Percentiles rank a stretch among this genome's conserved stretches.
Conservation (phyloP, 441 rosid genomes). For the Arabidopsis hybrid region DNA sequence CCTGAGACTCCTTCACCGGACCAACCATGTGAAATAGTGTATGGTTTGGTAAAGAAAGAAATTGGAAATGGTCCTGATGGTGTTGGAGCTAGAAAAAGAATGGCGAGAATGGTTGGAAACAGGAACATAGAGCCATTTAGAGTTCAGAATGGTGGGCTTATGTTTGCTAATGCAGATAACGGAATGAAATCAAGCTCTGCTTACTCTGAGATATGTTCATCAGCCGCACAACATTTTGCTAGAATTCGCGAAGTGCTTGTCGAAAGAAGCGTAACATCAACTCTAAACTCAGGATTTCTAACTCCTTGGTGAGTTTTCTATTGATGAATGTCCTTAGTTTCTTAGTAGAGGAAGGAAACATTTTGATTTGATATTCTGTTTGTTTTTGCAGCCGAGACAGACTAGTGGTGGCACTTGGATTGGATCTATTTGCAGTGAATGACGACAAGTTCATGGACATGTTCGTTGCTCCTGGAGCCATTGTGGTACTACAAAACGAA, state of each 20-base stretch:
- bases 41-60: constrained; percentile 70
- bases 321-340: neutral
- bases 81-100: constrained; percentile 75
- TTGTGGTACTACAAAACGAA: constrained; percentile 72
- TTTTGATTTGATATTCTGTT: constrained; percentile 12
- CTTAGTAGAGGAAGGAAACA: neutral
- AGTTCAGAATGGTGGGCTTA: constrained; percentile 56
- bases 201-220: constrained; percentile 86
- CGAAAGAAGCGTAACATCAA: constrained; percentile 87
- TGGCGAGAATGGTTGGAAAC: constrained; percentile 66
- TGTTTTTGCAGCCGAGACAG: constrained; percentile 66
- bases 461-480: constrained; percentile 94
- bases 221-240: constrained; percentile 94
- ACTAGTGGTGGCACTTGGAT: constrained; percentile 72
- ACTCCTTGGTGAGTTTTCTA: constrained; percentile 81
- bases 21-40: constrained; percentile 69
- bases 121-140: constrained; percentile 60
- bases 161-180: constrained; percentile 67
- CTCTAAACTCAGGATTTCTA: constrained; percentile 91
- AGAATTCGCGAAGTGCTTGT: constrained; percentile 92
- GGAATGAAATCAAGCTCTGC: constrained; percentile 71
- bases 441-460: constrained; percentile 96
- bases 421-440: constrained; percentile 85
- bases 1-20: constrained; percentile 99
- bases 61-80: constrained; percentile 66